Evolutionary conservation across 192 early-diverging fungal species (phyloP), one percentile per base, ranked within the genome.

Genomic region (Rhizoclosmatium sp.): DNA sequence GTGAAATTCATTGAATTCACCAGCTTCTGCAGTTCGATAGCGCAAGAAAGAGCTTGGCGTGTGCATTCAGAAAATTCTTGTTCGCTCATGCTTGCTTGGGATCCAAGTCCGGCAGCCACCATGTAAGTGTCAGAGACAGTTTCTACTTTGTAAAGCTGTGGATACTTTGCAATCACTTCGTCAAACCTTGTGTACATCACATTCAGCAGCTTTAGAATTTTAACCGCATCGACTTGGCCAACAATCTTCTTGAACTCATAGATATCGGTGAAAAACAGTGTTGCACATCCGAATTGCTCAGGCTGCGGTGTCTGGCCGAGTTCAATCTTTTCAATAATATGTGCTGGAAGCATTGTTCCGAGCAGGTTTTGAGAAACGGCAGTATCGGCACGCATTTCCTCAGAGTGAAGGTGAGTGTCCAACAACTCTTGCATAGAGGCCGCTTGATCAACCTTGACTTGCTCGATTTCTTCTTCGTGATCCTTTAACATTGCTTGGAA

Each of bases 381-480:
- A 12, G 51, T 73, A 46, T 80, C 78, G n/a, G 54, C 70, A 21
- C 67, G 59, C 56, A 80, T 70, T 45, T 78, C 61, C 42, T 78
- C 78, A 4, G 69, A 72, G 21, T 80, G 65, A 16, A 65, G 14
- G 21, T 80, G 78, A 12, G 60, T 80, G 40, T 70, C 78, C 44
- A 78, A 19, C 10, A 78, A 45, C 40, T 69, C 65, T 69, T 80
- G 56, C 78, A 80, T 73, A 31, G 61, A 42, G 3, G 40, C 45
- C 39, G 59, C 7, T 71, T 80, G 78, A 41, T 80, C 78, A 23
- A 69, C 42, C 64, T 80, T 80, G 70, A 80, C 51, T 60, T 64
- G 69, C 44, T 80, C 65, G 40, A 80, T 80, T 47, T 80, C 78
- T 49, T 80, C 78, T 62, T 80, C 78, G 31, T 80, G 78, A 47